Percentiles rank a stretch among this genome's conserved stretches.
Evolutionary conservation across 169 alveolate genomes (phyloP).

Genomic region (Toxoplasma gondii): DNA sequence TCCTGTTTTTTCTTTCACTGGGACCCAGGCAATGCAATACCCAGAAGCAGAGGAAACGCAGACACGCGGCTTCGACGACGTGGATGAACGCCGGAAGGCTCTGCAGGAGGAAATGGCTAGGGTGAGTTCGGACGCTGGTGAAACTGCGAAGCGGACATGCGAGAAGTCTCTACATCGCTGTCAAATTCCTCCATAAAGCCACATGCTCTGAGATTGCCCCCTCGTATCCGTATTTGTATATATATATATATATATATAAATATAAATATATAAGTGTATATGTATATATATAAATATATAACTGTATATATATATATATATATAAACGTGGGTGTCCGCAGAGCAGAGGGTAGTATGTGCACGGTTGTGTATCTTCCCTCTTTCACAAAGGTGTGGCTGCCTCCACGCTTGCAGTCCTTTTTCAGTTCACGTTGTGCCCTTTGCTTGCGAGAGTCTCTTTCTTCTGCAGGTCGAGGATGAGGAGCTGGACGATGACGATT

Average conservation of each 20-base stretch:
- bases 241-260: not conserved
- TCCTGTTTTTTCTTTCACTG: not conserved
- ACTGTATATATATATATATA: too few species aligned
- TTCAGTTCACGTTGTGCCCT: not conserved
- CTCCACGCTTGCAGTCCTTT: too few species aligned
- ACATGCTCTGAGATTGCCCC: too few species aligned
- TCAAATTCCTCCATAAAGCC: too few species aligned
- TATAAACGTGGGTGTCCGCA: not conserved
- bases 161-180: too few species aligned
- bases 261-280: too few species aligned
- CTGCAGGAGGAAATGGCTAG: constrained; percentile 54
- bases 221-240: not conserved
- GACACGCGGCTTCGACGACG: constrained; percentile 1
- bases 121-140: not conserved
- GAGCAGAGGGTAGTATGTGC: not conserved
- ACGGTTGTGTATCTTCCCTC: not conserved
- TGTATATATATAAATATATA: not conserved
- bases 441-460: not conserved
- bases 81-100: constrained; percentile 37
- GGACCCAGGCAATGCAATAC: constrained; percentile 70
- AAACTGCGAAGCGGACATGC: not conserved
- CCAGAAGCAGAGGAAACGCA: constrained; percentile 67
- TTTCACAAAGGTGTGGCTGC: not conserved
- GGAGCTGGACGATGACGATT: constrained; percentile 44
- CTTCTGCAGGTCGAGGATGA: constrained; percentile 53